Conservation (phyloP, 148 eudicot species). For the Rhododendron griersonianum region DNA sequence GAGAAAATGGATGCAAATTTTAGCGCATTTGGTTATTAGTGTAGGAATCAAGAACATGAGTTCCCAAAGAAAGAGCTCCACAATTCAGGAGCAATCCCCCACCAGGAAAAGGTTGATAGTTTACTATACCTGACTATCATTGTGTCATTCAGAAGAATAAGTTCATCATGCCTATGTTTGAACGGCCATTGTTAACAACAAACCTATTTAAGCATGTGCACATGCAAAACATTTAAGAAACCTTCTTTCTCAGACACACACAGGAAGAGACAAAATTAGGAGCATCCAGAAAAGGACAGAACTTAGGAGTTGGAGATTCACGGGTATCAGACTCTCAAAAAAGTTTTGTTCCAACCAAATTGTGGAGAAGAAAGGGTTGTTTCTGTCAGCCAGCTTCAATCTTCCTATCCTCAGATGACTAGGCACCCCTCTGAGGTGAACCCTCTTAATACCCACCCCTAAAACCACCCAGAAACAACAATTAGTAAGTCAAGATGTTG, state of each 20-base stretch:
- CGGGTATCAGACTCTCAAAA: neutral
- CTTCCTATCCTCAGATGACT: neutral
- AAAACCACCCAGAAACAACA: neutral
- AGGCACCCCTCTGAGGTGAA: neutral
- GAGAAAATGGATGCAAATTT: neutral
- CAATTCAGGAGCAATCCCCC: neutral
- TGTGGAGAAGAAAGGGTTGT: neutral
- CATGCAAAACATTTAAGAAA: neutral
- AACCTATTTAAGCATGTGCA: neutral
- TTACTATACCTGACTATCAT: neutral
- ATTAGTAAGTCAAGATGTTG: neutral
- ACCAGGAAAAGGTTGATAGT: neutral
- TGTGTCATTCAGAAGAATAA: neutral
- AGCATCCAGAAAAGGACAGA: neutral
- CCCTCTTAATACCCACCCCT: neutral
- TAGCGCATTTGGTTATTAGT: neutral
- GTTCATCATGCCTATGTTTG: slow-evolving; percentile 1
- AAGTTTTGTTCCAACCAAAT: neutral
- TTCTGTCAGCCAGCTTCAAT: neutral
- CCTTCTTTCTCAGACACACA: neutral
- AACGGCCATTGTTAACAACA: neutral
- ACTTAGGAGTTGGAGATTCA: neutral
- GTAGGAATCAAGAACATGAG: neutral
- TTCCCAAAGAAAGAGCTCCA: neutral
- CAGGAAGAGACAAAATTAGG: neutral